These are phyloP conservation scores for Trypanosoma platydactyli DNA, from an alignment of 208 protist genomes.

Conservation along the genomic window DNA sequence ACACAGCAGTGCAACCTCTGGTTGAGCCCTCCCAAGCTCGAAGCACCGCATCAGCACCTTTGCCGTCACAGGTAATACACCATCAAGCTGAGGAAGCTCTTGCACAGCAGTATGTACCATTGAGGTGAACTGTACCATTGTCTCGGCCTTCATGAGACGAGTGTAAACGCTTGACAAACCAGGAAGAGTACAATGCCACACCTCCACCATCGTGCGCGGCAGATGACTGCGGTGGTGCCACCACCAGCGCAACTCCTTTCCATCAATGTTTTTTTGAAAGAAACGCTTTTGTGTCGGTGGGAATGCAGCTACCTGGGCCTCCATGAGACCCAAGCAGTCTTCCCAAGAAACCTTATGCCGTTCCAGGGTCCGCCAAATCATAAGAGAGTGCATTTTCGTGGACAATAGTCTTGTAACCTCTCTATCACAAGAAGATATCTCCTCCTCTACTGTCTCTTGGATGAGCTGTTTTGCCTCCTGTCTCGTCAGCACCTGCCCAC, in stretches of 20 bases:
- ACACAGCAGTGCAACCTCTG: constrained; percentile 50
- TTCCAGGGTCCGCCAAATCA: constrained; percentile 56
- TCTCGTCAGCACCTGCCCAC: constrained; percentile 6
- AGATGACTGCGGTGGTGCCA: neutral
- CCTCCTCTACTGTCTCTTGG: constrained; percentile 33
- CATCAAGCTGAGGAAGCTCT: constrained; percentile 44
- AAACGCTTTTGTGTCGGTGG: constrained; percentile 35
- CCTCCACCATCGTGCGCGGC: constrained; percentile 30
- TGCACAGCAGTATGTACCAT: constrained; percentile 49
- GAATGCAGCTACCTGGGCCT: constrained; percentile 44
- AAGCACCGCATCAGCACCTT: constrained; percentile 52
- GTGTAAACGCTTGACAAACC: constrained; percentile 34
- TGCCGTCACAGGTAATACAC: constrained; percentile 58
- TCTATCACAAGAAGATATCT: neutral
- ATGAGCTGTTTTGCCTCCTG: constrained; percentile 28
- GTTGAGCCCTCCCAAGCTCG: constrained; percentile 31
- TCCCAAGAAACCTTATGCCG: constrained; percentile 53
- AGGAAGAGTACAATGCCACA: constrained; percentile 36
- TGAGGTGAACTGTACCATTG: constrained; percentile 53
- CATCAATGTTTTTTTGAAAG: constrained; percentile 5
- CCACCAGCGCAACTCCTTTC: constrained; percentile 19
- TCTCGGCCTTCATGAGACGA: constrained; percentile 27
- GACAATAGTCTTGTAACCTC: constrained; percentile 17
- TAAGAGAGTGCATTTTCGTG: constrained; percentile 26
- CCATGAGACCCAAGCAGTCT: constrained; percentile 38